Evolutionary conservation across 192 early-diverging fungal genomes (phyloP).

Genomic region (Fimicolochytrium jonesii): DNA sequence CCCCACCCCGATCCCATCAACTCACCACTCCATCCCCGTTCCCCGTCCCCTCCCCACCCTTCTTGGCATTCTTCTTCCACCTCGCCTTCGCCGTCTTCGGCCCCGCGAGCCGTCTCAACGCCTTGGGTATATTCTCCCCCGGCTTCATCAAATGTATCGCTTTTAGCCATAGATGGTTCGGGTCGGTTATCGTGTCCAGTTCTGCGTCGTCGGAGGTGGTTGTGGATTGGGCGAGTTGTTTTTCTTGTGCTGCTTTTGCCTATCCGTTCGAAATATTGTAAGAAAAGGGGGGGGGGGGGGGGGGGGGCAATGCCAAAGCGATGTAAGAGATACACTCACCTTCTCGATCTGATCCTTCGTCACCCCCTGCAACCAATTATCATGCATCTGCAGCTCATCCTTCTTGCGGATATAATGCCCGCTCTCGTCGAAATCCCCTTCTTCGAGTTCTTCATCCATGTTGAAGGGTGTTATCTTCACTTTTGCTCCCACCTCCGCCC

Average conservation of each 20-base stretch:
- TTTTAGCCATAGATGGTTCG: slow-evolving; percentile 15
- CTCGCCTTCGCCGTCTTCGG: slow-evolving; percentile 19
- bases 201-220: too few relatives aligned
- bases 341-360: slow-evolving; percentile 44
- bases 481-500: slow-evolving; percentile 16
- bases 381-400: slow-evolving; percentile 50
- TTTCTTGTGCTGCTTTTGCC: slow-evolving; percentile 27
- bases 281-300: neutral
- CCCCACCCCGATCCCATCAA: too few relatives aligned
- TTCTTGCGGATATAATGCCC: slow-evolving; percentile 48
- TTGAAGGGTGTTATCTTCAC: slow-evolving; percentile 52
- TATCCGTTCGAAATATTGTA: neutral
- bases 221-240: slow-evolving; percentile 22
- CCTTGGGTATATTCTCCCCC: slow-evolving; percentile 5
- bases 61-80: slow-evolving; percentile 39
- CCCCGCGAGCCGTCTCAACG: slow-evolving; percentile 36
- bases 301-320: neutral
- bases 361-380: slow-evolving; percentile 53
- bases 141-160: slow-evolving; percentile 20
- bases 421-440: slow-evolving; percentile 51
- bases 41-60: slow-evolving; percentile 3
- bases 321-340: too few relatives aligned
- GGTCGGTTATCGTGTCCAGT: neutral
- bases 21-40: too few relatives aligned
- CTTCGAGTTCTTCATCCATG: slow-evolving; percentile 56